Base-by-base conservation (phyloP, 306 rosid species). In the Acacia melanoxylon region DNA sequence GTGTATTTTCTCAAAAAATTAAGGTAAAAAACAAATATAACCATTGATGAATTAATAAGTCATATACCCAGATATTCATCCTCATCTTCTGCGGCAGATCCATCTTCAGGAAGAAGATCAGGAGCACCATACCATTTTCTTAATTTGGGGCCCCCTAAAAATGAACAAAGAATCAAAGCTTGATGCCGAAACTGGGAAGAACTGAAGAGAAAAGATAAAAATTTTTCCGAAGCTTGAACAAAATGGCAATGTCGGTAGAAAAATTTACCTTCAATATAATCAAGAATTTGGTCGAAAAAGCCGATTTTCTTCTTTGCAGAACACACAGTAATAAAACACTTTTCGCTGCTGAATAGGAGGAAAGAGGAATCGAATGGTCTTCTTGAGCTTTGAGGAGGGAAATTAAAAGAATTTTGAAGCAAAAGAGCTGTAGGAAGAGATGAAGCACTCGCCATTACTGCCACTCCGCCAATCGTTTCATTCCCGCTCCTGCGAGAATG, bases 41-140 rank as follows among this genome's bases (percentile, higher is more conserved):
- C 68, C 67, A 76, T 16, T 45, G 29, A 9, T 27, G 19, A 31
- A 80, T 76, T 72, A 73, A 11, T 16, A 11, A 37, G 48, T 16
- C 52, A 68, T 33, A 74, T 88, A 93, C 98, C 97, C 1, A 81
- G 54, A 70, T 65, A 86, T 73, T 83, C 91, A 77, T 84, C 89
- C 66, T 77, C 96, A 42, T 89, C 88, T 75, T 90, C 89, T 58
- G 74, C 70, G 24, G 49, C 12, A 40, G 94, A 58, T 33, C 81
- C 96, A 77, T 92, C 94, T 84, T 89, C 89, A n/a, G 92, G 85
- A 77, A 89, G 80, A 45, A 90, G 85, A 48, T 90, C 98, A 74
- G 99, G 99, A 65, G 99, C 97, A 48, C 98, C 99, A 72, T 93
- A 91, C 98, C 99, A 93, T 83, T 86, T 93, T 85, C 99, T 91